Evolutionary conservation across 495 filamentous ascomycete genomes (phyloP).

Genomic region (Sphaerosporella brunnea): DNA sequence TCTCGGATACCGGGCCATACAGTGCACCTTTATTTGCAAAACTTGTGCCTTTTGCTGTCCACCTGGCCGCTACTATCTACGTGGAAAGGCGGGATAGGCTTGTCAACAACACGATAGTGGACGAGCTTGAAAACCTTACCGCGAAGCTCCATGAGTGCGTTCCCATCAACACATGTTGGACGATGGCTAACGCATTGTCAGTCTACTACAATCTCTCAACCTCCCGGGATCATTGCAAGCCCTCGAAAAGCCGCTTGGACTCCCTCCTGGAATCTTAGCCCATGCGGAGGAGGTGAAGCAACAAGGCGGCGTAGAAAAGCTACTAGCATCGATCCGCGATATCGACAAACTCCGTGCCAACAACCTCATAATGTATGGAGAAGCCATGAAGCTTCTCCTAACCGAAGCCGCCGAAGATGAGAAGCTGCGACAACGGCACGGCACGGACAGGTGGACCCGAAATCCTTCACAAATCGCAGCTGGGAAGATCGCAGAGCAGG

Average conservation of each 20-base stretch:
- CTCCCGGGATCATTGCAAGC: constrained; percentile 87
- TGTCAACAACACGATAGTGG: constrained; percentile 69
- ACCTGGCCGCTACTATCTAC: constrained; percentile 87
- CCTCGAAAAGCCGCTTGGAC: constrained; percentile 78
- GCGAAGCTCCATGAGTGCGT: constrained; percentile 54
- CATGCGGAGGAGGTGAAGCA: constrained; percentile 95
- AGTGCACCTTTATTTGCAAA: constrained; percentile 76
- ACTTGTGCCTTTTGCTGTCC: constrained; percentile 87
- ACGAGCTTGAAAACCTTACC: constrained; percentile 68
- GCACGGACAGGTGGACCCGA: constrained; percentile 72
- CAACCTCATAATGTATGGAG: constrained; percentile 56
- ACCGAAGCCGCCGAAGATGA: constrained; percentile 74
- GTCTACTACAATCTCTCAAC: constrained; percentile 61
- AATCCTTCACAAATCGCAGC: constrained; percentile 50
- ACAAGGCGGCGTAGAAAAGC: constrained; percentile 58
- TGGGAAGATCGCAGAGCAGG: constrained; percentile 55
- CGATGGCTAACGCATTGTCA: constrained; percentile 11
- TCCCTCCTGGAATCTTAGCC: constrained; percentile 67
- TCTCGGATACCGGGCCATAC: constrained; percentile 62
- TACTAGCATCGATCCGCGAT: constrained; percentile 64
- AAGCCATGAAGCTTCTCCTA: constrained; percentile 57
- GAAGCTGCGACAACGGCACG: constrained; percentile 54
- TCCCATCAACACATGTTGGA: background rate
- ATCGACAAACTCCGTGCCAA: constrained; percentile 67
- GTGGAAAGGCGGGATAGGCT: constrained; percentile 76